Evolutionary conservation across 768 basidiomycete genomes (phyloP).

Genomic region (Panellus pusillus): DNA sequence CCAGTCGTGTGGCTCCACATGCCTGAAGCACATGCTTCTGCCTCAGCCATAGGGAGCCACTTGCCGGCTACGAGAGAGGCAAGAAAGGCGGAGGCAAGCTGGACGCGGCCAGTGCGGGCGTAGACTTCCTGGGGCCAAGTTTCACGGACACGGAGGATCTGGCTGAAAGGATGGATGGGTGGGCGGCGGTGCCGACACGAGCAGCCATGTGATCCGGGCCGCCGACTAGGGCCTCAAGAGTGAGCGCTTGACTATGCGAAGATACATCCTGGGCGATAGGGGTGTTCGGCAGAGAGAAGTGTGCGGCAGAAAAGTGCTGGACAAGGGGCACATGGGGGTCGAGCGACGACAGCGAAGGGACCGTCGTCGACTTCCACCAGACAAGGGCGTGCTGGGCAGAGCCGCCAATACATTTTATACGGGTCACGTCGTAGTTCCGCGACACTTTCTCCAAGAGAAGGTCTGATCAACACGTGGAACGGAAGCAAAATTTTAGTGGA

Average conservation of each 20-base stretch:
- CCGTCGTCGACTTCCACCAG: conserved; percentile 83
- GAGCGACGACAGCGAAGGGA: conserved; percentile 69
- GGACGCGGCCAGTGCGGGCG: conserved; percentile 73
- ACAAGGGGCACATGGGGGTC: conserved; percentile 72
- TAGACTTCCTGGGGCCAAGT: conserved; percentile 77
- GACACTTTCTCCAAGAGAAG: conserved; percentile 72
- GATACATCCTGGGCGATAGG: conserved; percentile 80
- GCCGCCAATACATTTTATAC: conserved; percentile 76
- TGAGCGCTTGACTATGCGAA: conserved; percentile 74
- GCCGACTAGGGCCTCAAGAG: conserved; percentile 73
- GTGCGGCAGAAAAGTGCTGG: conserved; percentile 63
- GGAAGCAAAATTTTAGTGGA: conserved; percentile 50
- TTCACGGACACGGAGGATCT: conserved; percentile 77
- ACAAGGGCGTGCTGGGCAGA: conserved; percentile 82
- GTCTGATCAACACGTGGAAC: conserved; percentile 45
- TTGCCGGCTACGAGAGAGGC: conserved; percentile 70
- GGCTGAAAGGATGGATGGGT: conserved; percentile 73
- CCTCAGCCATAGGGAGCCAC: conserved; percentile 70
- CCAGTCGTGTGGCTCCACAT: conserved; percentile 62
- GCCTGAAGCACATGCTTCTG: conserved; percentile 77
- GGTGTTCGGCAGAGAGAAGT: conserved; percentile 72
- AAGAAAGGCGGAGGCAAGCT: conserved; percentile 75
- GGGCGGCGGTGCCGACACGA: conserved; percentile 73
- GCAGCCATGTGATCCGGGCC: conserved; percentile 77
- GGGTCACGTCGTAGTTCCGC: conserved; percentile 65